phyloP scores from a whole-genome alignment of 139 green algal species.

The Tetratostichococcus sp. region DNA sequence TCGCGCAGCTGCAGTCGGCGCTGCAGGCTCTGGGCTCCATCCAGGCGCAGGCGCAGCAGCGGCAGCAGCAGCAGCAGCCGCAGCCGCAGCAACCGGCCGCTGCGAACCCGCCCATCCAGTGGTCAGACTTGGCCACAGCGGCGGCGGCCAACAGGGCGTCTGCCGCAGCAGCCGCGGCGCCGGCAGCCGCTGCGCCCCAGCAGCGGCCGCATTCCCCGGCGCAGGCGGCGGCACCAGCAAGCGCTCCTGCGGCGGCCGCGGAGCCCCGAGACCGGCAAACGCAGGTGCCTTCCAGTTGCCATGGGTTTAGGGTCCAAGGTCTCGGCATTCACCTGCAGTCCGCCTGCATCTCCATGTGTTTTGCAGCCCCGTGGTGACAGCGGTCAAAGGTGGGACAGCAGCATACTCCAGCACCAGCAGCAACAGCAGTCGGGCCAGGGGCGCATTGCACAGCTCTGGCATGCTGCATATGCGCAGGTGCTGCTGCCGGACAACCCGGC shows the following conservation, averaged over 20 bases:
- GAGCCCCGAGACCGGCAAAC: background rate
- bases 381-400: too few species aligned
- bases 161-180: background rate
- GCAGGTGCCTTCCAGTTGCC: too few species aligned
- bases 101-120: background rate
- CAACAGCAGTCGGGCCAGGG: too few species aligned
- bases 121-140: background rate
- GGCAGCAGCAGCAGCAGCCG: background rate
- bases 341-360: too few species aligned
- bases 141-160: background rate
- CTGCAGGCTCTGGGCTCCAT: constrained; percentile 21
- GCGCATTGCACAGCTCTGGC: too few species aligned
- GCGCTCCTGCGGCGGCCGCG: constrained; percentile 4
- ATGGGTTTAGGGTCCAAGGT: too few species aligned
- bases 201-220: background rate
- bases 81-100: background rate
- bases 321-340: too few species aligned
- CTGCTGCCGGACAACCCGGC: background rate
- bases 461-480: background rate
- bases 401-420: too few species aligned
- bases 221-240: background rate
- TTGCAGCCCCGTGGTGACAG: too few species aligned
- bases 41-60: background rate
- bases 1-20: constrained; percentile 38
- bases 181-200: background rate